These are phyloP conservation scores for Rhizomucor miehei DNA, from an alignment of 371 early-diverging fungal genomes.

Conservation along the genomic window DNA sequence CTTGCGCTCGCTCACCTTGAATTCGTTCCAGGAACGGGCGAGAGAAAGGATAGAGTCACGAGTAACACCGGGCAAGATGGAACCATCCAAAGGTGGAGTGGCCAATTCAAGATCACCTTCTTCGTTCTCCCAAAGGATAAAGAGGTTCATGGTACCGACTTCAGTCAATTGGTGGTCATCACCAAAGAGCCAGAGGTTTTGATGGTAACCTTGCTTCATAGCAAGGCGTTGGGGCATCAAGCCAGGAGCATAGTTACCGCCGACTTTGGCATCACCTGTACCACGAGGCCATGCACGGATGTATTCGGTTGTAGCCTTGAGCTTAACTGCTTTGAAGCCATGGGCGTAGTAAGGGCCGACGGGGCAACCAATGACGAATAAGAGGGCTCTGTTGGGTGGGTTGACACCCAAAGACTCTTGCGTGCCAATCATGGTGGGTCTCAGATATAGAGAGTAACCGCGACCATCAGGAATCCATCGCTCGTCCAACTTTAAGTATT, in stretches of 20 bases:
- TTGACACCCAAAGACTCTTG: constrained; percentile 76
- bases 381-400: constrained; percentile 70
- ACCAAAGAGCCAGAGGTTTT: constrained; percentile 95
- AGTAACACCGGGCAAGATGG: constrained; percentile 97
- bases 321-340: constrained; percentile 85
- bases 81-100: constrained; percentile 93
- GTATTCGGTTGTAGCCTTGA: constrained; percentile 81
- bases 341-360: constrained; percentile 96
- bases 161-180: constrained; percentile 85
- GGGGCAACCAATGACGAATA: constrained; percentile 93
- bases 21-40: constrained; percentile 83
- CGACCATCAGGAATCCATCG: constrained; percentile 88
- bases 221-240: constrained; percentile 90
- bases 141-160: constrained; percentile 97
- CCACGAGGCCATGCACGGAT: constrained; percentile 98
- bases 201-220: constrained; percentile 82
- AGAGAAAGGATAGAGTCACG: constrained; percentile 89
- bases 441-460: constrained; percentile 93
- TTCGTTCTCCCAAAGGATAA: constrained; percentile 81
- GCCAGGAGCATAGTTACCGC: constrained; percentile 78
- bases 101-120: constrained; percentile 80
- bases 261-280: constrained; percentile 91
- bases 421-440: constrained; percentile 95
- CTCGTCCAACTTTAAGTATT: constrained; percentile 79
- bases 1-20: constrained; percentile 85